phyloP scores from a whole-genome alignment of 2,329 filamentous ascomycete genomes.

The Parafenestella ontariensis region DNA sequence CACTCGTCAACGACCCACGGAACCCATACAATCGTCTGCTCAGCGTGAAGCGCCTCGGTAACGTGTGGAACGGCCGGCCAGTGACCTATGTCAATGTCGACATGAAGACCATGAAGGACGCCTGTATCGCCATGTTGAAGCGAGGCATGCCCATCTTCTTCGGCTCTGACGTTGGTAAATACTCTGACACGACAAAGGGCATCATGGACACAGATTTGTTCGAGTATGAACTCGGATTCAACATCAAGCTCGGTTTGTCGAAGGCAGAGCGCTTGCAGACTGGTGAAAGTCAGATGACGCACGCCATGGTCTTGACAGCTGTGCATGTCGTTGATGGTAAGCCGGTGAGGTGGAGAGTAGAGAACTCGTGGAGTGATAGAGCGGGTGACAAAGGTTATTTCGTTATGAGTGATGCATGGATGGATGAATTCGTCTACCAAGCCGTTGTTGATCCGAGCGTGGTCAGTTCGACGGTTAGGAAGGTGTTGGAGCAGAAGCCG shows the following conservation, averaged over 20 bases:
- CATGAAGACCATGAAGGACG: slow-evolving; percentile 73
- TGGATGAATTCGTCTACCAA: slow-evolving; percentile 78
- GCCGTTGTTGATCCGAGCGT: slow-evolving; percentile 77
- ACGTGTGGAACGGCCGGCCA: slow-evolving; percentile 76
- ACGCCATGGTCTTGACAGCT: slow-evolving; percentile 89
- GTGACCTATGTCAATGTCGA: slow-evolving; percentile 85
- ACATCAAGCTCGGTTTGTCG: slow-evolving; percentile 73
- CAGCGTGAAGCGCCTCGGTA: slow-evolving; percentile 80
- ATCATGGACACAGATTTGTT: slow-evolving; percentile 82
- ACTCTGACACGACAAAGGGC: slow-evolving; percentile 70
- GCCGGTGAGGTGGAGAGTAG: slow-evolving; percentile 80
- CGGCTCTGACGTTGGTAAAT: slow-evolving; percentile 86
- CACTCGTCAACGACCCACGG: slow-evolving; percentile 84
- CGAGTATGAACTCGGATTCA: slow-evolving; percentile 86
- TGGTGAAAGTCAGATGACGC: slow-evolving; percentile 84
- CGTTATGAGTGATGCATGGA: slow-evolving; percentile 79
- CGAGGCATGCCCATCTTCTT: slow-evolving; percentile 86
- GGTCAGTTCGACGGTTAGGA: slow-evolving; percentile 67
- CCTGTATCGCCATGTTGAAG: slow-evolving; percentile 78
- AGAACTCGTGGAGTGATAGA: slow-evolving; percentile 81
- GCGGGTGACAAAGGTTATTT: slow-evolving; percentile 83
- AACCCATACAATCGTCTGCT: slow-evolving; percentile 75
- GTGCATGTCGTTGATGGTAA: slow-evolving; percentile 76
- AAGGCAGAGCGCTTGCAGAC: slow-evolving; percentile 78
- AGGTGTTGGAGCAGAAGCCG: slow-evolving; percentile 74